These are phyloP conservation scores for Blechomonas ayalai DNA, from an alignment of 208 protist genomes.

Conservation along the genomic window DNA sequence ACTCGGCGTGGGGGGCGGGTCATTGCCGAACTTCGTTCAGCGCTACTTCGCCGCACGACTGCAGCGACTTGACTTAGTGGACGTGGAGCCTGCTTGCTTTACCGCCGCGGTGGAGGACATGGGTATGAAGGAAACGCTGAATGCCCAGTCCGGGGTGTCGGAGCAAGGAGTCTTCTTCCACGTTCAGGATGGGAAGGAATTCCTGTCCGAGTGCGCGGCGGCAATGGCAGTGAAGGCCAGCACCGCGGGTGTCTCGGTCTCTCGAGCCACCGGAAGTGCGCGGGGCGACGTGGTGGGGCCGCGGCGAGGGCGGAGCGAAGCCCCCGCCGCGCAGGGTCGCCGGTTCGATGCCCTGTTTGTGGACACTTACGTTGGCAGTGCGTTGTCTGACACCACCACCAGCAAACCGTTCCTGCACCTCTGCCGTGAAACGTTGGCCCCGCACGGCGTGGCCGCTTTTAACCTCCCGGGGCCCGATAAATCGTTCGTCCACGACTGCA, in stretches of 20 bases:
- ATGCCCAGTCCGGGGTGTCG: slow-evolving; percentile 7
- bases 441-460: slow-evolving; percentile 71
- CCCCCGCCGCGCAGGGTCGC: not conserved
- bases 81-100: slow-evolving; percentile 71
- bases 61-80: slow-evolving; percentile 59
- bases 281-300: not conserved
- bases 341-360: slow-evolving; percentile 77
- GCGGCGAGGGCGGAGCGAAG: not conserved
- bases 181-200: slow-evolving; percentile 15
- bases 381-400: slow-evolving; percentile 26
- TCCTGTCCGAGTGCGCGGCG: not conserved
- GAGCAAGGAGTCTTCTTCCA: slow-evolving; percentile 31
- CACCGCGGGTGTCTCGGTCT: too few relatives aligned
- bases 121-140: slow-evolving; percentile 46
- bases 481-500: slow-evolving; percentile 45
- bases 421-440: slow-evolving; percentile 36
- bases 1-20: slow-evolving; percentile 75
- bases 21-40: slow-evolving; percentile 70
- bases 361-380: slow-evolving; percentile 75
- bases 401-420: slow-evolving; percentile 44
- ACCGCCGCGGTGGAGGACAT: slow-evolving; percentile 63
- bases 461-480: slow-evolving; percentile 47
- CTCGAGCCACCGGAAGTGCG: not conserved
- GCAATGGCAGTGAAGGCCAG: not conserved
- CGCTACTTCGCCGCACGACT: slow-evolving; percentile 48